phyloP scores from a whole-genome alignment of 1,284 basidiomycete genomes.

The Testicularia cyperi region DNA sequence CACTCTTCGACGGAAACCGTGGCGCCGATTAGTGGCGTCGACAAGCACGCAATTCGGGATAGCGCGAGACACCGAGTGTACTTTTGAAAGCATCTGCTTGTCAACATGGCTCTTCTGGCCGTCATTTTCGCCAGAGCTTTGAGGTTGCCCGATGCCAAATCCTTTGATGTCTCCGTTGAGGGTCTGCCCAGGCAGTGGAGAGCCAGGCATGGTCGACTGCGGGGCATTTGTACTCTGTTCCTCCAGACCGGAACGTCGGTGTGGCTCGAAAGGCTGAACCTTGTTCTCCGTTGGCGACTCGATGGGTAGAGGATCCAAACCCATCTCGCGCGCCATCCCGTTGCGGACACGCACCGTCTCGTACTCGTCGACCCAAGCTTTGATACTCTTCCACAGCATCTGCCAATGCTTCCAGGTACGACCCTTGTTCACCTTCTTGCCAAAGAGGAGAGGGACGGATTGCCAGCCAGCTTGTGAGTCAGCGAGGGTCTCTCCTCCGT shows the following conservation, averaged over 20 bases:
- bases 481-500: background rate
- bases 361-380: conserved; percentile 52
- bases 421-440: conserved; percentile 11
- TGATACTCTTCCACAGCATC: conserved; percentile 42
- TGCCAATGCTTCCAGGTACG: conserved; percentile 55
- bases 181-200: too few species aligned
- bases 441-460: conserved; percentile 14
- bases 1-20: conserved; percentile 43
- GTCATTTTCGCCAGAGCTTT: too few species aligned
- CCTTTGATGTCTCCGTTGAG: too few species aligned
- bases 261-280: too few species aligned
- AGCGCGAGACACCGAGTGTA: conserved; percentile 22
- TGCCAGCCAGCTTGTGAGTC: conserved; percentile 3
- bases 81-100: conserved; percentile 15
- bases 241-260: too few species aligned
- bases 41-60: conserved; percentile 40
- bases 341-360: conserved; percentile 43
- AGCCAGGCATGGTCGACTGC: too few species aligned
- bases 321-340: conserved; percentile 48
- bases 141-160: too few species aligned
- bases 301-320: conserved; percentile 13
- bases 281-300: background rate
- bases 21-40: conserved; percentile 33
- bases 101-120: too few species aligned
- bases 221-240: too few species aligned